phyloP scores from a whole-genome alignment of 2,329 filamentous ascomycete genomes.

The Xylariaceae sp. region DNA sequence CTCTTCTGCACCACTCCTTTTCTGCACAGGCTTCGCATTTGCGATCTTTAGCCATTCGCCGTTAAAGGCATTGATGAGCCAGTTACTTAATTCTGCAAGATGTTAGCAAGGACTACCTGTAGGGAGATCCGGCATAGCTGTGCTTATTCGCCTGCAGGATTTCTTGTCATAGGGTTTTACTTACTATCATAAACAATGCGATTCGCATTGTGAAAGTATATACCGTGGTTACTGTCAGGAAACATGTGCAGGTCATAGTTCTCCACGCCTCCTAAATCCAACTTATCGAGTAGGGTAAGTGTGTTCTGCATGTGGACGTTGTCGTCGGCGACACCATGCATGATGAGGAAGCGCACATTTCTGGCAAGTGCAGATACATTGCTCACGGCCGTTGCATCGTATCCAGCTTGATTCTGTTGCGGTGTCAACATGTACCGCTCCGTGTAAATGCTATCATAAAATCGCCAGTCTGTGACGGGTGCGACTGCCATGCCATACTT shows the following conservation, averaged over 20 bases:
- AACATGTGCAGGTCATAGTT: constrained; percentile 98
- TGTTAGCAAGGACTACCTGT: constrained; percentile 41
- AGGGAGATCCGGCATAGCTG: neutral
- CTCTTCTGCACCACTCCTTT: constrained; percentile 33
- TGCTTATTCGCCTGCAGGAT: neutral
- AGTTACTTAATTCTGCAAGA: constrained; percentile 75
- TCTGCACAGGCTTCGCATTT: constrained; percentile 52
- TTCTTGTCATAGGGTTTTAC: constrained; percentile 46
- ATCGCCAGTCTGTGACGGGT: constrained; percentile 97
- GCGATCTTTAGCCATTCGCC: constrained; percentile 81
- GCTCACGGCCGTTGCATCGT: constrained; percentile 73
- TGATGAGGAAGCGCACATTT: constrained; percentile 88
- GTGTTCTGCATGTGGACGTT: constrained; percentile 98
- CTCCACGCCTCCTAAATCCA: constrained; percentile 80
- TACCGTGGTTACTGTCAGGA: constrained; percentile 93
- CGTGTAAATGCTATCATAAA: constrained; percentile 93
- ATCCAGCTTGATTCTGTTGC: constrained; percentile 78
- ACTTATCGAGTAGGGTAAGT: constrained; percentile 81
- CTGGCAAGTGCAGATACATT: constrained; percentile 75
- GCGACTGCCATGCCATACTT: constrained; percentile 98
- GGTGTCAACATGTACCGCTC: constrained; percentile 98
- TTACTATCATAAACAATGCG: constrained; percentile 90
- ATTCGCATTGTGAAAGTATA: constrained; percentile 93
- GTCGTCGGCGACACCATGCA: constrained; percentile 96
- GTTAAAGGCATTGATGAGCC: constrained; percentile 97